Evolutionary conservation across 352 stramenopile species (phyloP).

Genomic region (Phytophthora cajani): DNA sequence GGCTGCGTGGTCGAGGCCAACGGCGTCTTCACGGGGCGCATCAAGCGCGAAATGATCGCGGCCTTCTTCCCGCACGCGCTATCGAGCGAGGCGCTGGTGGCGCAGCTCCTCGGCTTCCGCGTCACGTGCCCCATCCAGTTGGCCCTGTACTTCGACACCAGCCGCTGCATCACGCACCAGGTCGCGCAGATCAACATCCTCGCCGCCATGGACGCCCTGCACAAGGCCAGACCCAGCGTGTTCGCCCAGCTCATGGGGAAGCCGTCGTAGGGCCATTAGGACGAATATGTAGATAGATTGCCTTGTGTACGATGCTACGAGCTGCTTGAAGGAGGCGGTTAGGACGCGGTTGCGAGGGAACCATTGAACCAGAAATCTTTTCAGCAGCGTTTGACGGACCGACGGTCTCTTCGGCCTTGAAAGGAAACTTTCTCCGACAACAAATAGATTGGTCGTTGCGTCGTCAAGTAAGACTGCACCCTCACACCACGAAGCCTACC

Average conservation of each 20-base stretch:
- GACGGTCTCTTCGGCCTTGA: background rate
- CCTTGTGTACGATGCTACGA: background rate
- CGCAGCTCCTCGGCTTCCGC: background rate
- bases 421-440: background rate
- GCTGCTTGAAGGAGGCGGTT: background rate
- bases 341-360: background rate
- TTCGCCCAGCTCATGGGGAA: background rate
- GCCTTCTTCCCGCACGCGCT: constrained; percentile 4
- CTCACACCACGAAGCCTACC: background rate
- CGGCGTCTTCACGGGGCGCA: constrained; percentile 9
- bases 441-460: background rate
- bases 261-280: background rate
- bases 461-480: background rate
- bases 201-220: constrained; percentile 1
- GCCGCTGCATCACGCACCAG: constrained; percentile 1
- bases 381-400: constrained; percentile 16
- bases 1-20: constrained; percentile 11
- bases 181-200: constrained; percentile 6
- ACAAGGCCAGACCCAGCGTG: background rate
- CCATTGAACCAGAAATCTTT: constrained; percentile 13
- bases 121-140: constrained; percentile 4
- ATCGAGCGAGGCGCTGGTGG: background rate
- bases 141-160: constrained; percentile 3
- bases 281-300: background rate
- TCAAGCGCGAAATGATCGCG: constrained; percentile 11